These are phyloP conservation scores for Cryphonectria naterciae DNA, from an alignment of 2,329 filamentous ascomycete species.

Conservation along the genomic window DNA sequence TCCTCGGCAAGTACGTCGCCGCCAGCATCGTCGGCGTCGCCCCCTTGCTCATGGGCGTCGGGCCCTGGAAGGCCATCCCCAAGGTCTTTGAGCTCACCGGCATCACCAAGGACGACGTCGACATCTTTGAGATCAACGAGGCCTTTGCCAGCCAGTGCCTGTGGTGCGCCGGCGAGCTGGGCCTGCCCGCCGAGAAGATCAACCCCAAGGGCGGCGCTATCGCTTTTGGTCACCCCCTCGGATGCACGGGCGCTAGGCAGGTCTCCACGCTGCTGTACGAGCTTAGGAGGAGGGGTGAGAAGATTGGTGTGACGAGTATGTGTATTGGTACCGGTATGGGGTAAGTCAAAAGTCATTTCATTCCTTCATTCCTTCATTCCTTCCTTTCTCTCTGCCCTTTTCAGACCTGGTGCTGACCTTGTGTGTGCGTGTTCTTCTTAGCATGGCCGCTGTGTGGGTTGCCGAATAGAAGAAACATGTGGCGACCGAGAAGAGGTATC, in stretches of 20 bases:
- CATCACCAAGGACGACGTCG: conserved; percentile 85
- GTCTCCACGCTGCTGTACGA: conserved; percentile 91
- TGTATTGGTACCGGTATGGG: conserved; percentile 97
- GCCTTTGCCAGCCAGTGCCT: conserved; percentile 95
- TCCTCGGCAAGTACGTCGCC: conserved; percentile 90
- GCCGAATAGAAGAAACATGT: conserved; percentile 67
- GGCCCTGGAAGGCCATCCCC: conserved; percentile 94
- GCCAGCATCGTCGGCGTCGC: conserved; percentile 86
- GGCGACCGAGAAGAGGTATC: neutral
- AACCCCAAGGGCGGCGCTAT: conserved; percentile 98
- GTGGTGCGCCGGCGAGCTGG: conserved; percentile 89
- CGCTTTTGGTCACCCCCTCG: conserved; percentile 92
- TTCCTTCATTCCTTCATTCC: neutral
- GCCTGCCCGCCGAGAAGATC: conserved; percentile 81
- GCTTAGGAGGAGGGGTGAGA: conserved; percentile 80
- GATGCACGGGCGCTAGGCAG: conserved; percentile 92
- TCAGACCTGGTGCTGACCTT: neutral
- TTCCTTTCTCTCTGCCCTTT: neutral
- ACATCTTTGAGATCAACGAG: conserved; percentile 99
- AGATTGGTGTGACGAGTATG: conserved; percentile 93
- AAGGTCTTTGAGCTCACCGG: conserved; percentile 87
- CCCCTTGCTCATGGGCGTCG: conserved; percentile 93
- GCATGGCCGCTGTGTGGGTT: conserved; percentile 93
- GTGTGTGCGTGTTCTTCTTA: neutral
- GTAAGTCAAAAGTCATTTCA: conserved; percentile 23